phyloP scores from a whole-genome alignment of 2,329 filamentous ascomycete species.

The Monosporascus cannonballus region DNA sequence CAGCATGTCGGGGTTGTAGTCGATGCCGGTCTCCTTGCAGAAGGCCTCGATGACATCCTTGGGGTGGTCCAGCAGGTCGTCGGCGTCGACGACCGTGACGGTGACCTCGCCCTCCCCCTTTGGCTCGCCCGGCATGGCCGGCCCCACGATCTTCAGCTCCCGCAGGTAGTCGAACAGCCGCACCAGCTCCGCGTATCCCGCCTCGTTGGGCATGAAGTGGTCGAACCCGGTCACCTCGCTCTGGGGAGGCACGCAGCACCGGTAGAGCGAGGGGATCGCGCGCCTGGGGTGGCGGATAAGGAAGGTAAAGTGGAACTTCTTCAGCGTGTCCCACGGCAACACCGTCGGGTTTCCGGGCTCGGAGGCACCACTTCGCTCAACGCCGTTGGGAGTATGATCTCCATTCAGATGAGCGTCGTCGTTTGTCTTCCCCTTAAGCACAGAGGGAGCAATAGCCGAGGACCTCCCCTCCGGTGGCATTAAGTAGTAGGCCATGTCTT shows the following conservation, averaged over 20 bases:
- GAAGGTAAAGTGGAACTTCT: conserved; percentile 89
- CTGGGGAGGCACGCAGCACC: conserved; percentile 86
- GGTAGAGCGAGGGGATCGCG: conserved; percentile 89
- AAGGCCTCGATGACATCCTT: conserved; percentile 69
- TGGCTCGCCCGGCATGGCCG: conserved; percentile 47
- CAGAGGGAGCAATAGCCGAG: conserved; percentile 71
- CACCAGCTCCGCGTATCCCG: conserved; percentile 84
- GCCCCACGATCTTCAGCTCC: conserved; percentile 63
- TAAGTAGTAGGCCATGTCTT: conserved; percentile 93
- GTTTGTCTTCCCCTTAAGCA: conserved; percentile 50
- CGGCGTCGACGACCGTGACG: conserved; percentile 86
- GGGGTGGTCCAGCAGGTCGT: conserved; percentile 86
- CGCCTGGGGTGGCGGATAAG: conserved; percentile 92
- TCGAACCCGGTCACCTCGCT: conserved; percentile 77
- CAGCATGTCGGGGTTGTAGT: conserved; percentile 73
- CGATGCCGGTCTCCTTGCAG: conserved; percentile 74
- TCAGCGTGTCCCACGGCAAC: conserved; percentile 66
- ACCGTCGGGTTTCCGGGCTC: conserved; percentile 79
- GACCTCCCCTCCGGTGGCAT: conserved; percentile 66
- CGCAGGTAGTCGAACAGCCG: conserved; percentile 81
- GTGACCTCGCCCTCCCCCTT: conserved; percentile 38
- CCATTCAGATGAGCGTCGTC: conserved; percentile 19
- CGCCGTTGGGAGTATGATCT: conserved; percentile 23
- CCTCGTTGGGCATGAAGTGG: conserved; percentile 80
- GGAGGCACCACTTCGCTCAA: conserved; percentile 18